phyloP scores from a whole-genome alignment of 345 rosid species.

The Ceriops zippeliana region DNA sequence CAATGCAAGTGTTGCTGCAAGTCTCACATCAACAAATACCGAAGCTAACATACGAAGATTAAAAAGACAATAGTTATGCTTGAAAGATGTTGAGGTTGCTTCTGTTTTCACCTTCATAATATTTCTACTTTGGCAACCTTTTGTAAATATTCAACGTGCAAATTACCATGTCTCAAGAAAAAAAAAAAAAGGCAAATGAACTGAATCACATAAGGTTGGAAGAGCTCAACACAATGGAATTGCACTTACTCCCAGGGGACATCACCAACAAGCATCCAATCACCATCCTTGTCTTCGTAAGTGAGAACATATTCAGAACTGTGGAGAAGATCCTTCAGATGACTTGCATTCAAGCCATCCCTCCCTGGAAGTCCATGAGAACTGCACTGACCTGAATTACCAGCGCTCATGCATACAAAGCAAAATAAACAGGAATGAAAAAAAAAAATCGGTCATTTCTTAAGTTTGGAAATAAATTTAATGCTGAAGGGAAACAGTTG shows the following conservation, averaged over 20 bases:
- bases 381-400: constrained; percentile 43
- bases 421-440: not conserved
- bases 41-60: not conserved
- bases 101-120: not conserved
- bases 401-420: constrained; percentile 1
- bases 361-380: constrained; percentile 39
- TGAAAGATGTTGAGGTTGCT: not conserved
- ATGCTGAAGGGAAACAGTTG: too few species aligned
- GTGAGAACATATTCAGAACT: constrained; percentile 37
- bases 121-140: not conserved
- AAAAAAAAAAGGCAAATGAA: not conserved
- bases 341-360: constrained; percentile 37
- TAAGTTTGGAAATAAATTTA: too few species aligned
- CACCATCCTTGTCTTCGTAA: constrained; percentile 29
- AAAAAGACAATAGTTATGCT: not conserved
- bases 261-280: constrained; percentile 37
- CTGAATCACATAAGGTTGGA: not conserved
- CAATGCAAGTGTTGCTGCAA: not conserved
- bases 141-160: not conserved
- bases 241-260: constrained; percentile 35
- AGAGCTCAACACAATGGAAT: not conserved
- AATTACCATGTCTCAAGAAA: not conserved
- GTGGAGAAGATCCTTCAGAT: constrained; percentile 43
- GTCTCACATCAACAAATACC: not conserved
- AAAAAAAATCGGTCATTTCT: not conserved